Evolutionary conservation across 2,329 filamentous ascomycete species (phyloP), one percentile per base, ranked within the genome.

Genomic region (Paecilomyces niveus): DNA sequence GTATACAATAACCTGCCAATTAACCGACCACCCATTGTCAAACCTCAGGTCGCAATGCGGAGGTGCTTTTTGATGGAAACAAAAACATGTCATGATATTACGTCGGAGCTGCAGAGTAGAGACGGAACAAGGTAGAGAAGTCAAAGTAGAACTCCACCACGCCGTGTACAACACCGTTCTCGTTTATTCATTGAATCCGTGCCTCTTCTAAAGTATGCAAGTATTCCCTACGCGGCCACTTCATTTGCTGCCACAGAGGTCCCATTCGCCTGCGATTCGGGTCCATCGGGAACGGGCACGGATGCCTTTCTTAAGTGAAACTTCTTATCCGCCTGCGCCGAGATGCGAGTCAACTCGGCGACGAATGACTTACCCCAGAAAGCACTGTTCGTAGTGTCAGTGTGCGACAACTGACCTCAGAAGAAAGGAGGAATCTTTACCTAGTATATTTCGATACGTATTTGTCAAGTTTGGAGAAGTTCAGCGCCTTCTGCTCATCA

Each of bases 361-460:
- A 96, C 90, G 71, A 96, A 96, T 64, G 87, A 91, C 72, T 91
- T 85, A 18, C 92, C 92, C 92, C 92, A 96, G 87, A 92, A 96
- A 6, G 91, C 88, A 71, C 89, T 84, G 60, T 9, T 55, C 54
- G 55, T 65, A 71, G 65, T 59, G 13, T 53, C 11, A 29, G 52
- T 18, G 49, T 9, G 39, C 13, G 10, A 29, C 22, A 22, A 22
- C 22, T 13, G 9, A 50, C n/a, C 15, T 26, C 13, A 52, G 51
- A 29, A 50, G 52, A 18, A 57, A 33, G 9, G 29, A 32, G 29
- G 32, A n/a, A 24, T 24, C 61, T 74, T 60, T 70, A 83, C 81
- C 81, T 93, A 0, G 92, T 97, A 77, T 96, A 96, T 79, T 96
- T 96, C 76, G 92, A 92, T 58, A 97, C 90, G 70, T 97, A 97